Evolutionary conservation across 1,284 basidiomycete species (phyloP).

Genomic region (Ceratobasidium sp.): DNA sequence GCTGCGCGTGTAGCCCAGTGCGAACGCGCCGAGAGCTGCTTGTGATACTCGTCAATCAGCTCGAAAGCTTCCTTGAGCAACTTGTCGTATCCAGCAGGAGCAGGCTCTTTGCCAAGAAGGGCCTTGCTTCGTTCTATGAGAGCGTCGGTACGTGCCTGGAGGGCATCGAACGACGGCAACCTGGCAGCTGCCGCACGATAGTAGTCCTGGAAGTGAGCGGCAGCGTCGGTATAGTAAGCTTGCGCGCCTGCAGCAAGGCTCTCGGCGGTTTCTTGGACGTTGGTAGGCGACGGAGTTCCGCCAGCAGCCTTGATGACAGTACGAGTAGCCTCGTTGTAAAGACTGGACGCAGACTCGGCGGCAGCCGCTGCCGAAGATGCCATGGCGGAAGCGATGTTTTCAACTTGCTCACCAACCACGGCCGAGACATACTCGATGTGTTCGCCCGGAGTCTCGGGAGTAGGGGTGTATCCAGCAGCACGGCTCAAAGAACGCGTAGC

Average conservation of each 20-base stretch:
- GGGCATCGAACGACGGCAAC: conserved; percentile 23
- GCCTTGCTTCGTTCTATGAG: neutral
- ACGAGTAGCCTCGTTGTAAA: conserved; percentile 33
- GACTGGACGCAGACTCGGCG: neutral
- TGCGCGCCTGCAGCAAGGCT: neutral
- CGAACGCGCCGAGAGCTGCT: conserved; percentile 8
- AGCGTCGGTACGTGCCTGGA: neutral
- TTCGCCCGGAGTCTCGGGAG: conserved; percentile 15
- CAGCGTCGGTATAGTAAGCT: neutral
- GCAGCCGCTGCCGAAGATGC: conserved; percentile 7
- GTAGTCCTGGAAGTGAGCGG: neutral
- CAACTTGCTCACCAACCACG: conserved; percentile 17
- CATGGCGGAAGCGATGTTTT: neutral
- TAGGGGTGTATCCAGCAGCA: conserved; percentile 1
- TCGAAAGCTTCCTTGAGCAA: conserved; percentile 16
- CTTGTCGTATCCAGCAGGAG: conserved; percentile 26
- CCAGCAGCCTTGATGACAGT: conserved; percentile 40
- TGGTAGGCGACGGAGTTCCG: conserved; percentile 37
- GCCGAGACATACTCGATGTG: conserved; percentile 10
- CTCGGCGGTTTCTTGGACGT: conserved; percentile 11
- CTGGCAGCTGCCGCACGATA: conserved; percentile 13
- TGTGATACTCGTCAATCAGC: conserved; percentile 11
- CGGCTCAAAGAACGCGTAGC: conserved; percentile 24
- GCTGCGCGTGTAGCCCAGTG: conserved; percentile 35
- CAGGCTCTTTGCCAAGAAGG: conserved; percentile 7